These are phyloP conservation scores for Arctium lappa DNA, from an alignment of 129 eudicot species.

Conservation along the genomic window DNA sequence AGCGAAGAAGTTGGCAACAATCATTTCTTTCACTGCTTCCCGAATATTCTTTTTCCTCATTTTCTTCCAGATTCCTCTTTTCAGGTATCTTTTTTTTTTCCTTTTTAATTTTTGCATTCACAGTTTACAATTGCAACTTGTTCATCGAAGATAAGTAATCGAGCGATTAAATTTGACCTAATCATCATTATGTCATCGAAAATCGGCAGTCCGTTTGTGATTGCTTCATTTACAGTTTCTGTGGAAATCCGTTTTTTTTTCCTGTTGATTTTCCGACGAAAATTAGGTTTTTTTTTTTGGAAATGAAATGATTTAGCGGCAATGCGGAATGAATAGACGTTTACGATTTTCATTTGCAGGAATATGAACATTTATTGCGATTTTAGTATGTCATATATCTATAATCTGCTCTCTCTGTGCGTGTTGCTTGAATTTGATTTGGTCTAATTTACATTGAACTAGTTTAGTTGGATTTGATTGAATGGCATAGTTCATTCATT, in stretches of 20 bases:
- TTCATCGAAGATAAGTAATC: not conserved
- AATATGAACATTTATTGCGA: not conserved
- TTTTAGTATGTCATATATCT: not conserved
- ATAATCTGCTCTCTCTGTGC: not conserved
- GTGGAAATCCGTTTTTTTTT: not conserved
- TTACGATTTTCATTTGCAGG: not conserved
- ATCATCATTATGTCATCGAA: not conserved
- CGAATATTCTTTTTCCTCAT: conserved; percentile 56
- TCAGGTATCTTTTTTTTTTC: conserved; percentile 38
- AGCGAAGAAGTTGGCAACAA: conserved; percentile 33
- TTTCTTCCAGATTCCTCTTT: conserved; percentile 66
- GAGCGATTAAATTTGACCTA: conserved; percentile 5
- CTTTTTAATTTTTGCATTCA: not conserved
- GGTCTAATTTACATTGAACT: not conserved
- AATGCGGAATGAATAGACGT: not conserved
- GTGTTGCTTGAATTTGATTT: not conserved
- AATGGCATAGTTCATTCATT: not conserved
- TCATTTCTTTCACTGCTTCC: conserved; percentile 38
- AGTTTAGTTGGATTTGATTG: not conserved
- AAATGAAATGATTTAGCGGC: not conserved
- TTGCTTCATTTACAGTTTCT: conserved; percentile 8
- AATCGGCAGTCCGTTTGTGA: not conserved
- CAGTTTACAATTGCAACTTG: conserved; percentile 7
- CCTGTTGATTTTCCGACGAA: not conserved
- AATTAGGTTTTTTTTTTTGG: not conserved